A percentile compares a stretch with the other conserved stretches of the same genome.
phyloP scores from a whole-genome alignment of 441 rosid genomes.

The Jatropha podagrica region DNA sequence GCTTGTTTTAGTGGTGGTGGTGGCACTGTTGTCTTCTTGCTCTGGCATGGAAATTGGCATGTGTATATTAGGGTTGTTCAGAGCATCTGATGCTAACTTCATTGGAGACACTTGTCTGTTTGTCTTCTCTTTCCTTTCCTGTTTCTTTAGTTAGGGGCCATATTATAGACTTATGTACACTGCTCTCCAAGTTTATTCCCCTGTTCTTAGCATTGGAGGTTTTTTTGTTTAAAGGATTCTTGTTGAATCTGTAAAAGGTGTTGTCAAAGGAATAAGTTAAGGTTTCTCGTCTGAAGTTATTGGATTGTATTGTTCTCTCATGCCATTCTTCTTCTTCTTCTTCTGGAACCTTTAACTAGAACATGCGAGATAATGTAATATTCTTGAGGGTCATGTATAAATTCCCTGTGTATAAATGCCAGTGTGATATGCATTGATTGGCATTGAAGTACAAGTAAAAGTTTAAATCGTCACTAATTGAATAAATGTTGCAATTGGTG shows the following conservation, averaged over 20 bases:
- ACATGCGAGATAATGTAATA: neutral
- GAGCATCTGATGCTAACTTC: constrained; percentile 20
- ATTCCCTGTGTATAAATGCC: no score
- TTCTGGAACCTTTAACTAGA: neutral
- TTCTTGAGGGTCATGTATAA: no score
- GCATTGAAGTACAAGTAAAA: no score
- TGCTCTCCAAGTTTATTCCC: neutral
- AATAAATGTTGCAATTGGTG: no score
- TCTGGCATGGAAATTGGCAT: constrained; percentile 21
- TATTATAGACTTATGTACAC: neutral
- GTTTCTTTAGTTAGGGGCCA: neutral
- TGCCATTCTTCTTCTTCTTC: neutral
- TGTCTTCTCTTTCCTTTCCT: neutral
- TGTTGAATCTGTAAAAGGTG: neutral
- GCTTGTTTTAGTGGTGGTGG: constrained; percentile 20
- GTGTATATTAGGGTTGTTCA: constrained; percentile 23
- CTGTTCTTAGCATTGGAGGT: neutral
- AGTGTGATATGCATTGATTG: no score
- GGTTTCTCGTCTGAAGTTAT: neutral
- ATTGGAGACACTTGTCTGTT: constrained; percentile 7
- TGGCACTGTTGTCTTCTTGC: constrained; percentile 24
- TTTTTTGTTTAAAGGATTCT: neutral
- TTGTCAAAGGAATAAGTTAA: constrained; percentile 2
- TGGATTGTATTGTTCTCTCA: neutral
- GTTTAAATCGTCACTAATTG: no score